Conservation (phyloP, 768 basidiomycete genomes). For the Mycena pura region DNA sequence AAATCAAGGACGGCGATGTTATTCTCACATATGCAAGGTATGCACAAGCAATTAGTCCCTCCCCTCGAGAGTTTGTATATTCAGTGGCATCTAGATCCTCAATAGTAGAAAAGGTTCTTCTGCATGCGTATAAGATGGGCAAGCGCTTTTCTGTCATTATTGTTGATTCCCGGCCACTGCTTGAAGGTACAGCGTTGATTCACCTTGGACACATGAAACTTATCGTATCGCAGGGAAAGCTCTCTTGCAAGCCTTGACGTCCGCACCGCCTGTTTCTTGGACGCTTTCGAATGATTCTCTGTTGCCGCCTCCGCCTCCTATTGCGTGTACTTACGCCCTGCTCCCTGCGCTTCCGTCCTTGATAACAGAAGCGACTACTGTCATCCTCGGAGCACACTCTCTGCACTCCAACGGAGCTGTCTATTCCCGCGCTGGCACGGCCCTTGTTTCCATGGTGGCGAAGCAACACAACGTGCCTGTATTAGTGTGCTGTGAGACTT, state of each 20-base stretch:
- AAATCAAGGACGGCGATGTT: slow-evolving; percentile 94
- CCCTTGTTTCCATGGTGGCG: slow-evolving; percentile 95
- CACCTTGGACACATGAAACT: background rate
- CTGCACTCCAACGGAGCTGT: slow-evolving; percentile 95
- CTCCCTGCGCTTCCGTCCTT: slow-evolving; percentile 83
- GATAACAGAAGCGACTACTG: slow-evolving; percentile 81
- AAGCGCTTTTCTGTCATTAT: slow-evolving; percentile 89
- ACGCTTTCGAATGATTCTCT: slow-evolving; percentile 24
- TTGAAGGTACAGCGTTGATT: slow-evolving; percentile 68
- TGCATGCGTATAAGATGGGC: slow-evolving; percentile 76
- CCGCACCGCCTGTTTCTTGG: slow-evolving; percentile 44
- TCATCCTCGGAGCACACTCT: slow-evolving; percentile 93
- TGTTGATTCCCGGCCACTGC: slow-evolving; percentile 92
- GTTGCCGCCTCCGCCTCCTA: slow-evolving; percentile 44
- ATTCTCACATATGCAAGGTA: slow-evolving; percentile 94
- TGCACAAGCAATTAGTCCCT: slow-evolving; percentile 74
- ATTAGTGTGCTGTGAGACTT: slow-evolving; percentile 97
- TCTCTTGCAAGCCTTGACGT: slow-evolving; percentile 72
- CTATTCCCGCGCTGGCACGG: slow-evolving; percentile 93
- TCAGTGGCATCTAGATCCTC: slow-evolving; percentile 70
- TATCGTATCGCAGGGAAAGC: slow-evolving; percentile 66
- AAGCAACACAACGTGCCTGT: slow-evolving; percentile 90
- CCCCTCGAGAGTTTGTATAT: slow-evolving; percentile 9
- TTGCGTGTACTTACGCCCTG: slow-evolving; percentile 92
- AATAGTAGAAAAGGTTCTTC: slow-evolving; percentile 87